Percentiles rank a stretch among this genome's conserved stretches.
Evolutionary conservation across 768 basidiomycete species (phyloP).

Genomic region (Sarcodon sp.): DNA sequence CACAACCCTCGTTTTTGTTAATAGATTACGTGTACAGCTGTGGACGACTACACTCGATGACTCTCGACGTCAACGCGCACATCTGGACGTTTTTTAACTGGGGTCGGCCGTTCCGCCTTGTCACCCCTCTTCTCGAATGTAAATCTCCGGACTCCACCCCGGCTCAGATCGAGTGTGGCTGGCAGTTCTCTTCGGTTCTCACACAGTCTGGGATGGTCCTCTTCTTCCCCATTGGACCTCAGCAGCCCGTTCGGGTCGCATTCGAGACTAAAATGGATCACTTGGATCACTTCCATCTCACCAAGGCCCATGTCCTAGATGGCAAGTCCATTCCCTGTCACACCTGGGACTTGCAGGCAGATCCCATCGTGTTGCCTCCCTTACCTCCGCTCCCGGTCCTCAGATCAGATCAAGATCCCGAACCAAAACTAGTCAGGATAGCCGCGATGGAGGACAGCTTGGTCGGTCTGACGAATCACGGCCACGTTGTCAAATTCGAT

Average conservation of each 20-base stretch:
- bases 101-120: constrained; percentile 63
- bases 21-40: constrained; percentile 32
- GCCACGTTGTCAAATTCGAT: constrained; percentile 61
- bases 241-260: constrained; percentile 55
- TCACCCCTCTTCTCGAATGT: constrained; percentile 22
- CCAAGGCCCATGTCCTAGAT: constrained; percentile 18
- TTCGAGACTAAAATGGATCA: constrained; percentile 22
- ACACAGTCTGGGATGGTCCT: constrained; percentile 60
- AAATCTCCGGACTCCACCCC: constrained; percentile 34
- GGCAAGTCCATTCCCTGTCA: constrained; percentile 42
- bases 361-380: constrained; percentile 45
- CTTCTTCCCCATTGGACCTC: constrained; percentile 21
- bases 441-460: constrained; percentile 66
- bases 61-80: constrained; percentile 41
- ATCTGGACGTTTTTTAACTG: constrained; percentile 73
- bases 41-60: constrained; percentile 61
- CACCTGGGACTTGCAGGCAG: constrained; percentile 39
- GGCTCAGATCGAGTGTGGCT: constrained; percentile 66
- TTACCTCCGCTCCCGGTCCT: constrained; percentile 51
- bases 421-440: constrained; percentile 56
- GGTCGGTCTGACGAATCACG: constrained; percentile 69
- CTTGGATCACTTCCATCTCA: constrained; percentile 31
- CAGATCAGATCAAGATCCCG: constrained; percentile 11
- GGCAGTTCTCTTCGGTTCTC: constrained; percentile 67
- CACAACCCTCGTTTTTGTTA: neutral